Base-by-base conservation (phyloP, 345 rosid genomes). In the Hibiscus mutabilis region DNA sequence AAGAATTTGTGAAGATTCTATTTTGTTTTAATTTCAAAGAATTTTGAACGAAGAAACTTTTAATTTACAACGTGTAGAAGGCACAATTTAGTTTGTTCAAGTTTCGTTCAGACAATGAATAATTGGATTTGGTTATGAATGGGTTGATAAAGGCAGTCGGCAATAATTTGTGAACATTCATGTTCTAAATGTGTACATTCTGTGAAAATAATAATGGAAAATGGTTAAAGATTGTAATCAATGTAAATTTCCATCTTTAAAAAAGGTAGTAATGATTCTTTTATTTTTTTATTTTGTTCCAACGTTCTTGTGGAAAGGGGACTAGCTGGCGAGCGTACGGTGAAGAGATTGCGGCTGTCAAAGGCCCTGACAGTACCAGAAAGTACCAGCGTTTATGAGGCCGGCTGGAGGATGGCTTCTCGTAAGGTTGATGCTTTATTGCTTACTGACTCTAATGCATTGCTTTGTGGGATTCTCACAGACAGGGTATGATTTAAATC, bases 401-500 rank as follows among this genome's bases (percentile, higher is more conserved):
- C 99, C 77, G 89, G 89, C 98, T 87, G 89, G 62, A 80, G 96
- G 46, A 96, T 96, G 99, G 91, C 93, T 80, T 85, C 99, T 71
- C 96, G 98, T 25, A 79, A 90, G 76, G 88, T 92, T 81, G 99
- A 92, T 87, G 99, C 99, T 35, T 78, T 92, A 62, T 76, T 96
- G 82, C 83, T 96, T 22, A 96, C 99, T 12, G 99, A 96, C 71
- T 83, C 99, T 70, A 91, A 91, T 78, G 96, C 92, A 22, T 83
- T 96, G 74, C 96, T 96, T 63, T 92, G 99, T 79, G 99, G 99
- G 78, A 96, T 96, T 72, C 99, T 96, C 68, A 96, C 99, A 0
- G 98, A 92, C 77, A 92, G 89, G 94, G 99, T 92, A 71, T 61
- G 70, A 19, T 19, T 60, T 11, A 64, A 37, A 25, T 35, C 52